These are phyloP conservation scores for Penicillium sp. DNA, from an alignment of 2,329 filamentous ascomycete species.

Conservation along the genomic window DNA sequence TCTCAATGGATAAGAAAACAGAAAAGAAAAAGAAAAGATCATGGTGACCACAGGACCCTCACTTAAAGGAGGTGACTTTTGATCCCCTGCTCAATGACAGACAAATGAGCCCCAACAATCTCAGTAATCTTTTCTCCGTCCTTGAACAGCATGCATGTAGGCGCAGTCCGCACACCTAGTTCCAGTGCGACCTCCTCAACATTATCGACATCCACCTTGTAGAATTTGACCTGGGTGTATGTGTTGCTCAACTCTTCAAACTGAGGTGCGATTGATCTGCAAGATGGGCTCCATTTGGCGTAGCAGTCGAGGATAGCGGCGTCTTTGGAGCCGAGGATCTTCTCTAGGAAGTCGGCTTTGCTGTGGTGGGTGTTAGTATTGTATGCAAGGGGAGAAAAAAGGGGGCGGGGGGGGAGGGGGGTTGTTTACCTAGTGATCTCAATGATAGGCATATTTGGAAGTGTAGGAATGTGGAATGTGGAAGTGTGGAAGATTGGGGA, in stretches of 20 bases:
- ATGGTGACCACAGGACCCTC: not conserved
- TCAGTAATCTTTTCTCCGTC: slow-evolving; percentile 3
- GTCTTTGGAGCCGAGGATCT: not conserved
- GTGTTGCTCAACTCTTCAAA: not conserved
- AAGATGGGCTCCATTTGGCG: slow-evolving; percentile 3
- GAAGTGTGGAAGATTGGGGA: not conserved
- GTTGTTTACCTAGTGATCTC: not conserved
- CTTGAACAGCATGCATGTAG: slow-evolving; percentile 9
- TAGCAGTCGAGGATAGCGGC: slow-evolving; percentile 2
- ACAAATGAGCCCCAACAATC: not conserved
- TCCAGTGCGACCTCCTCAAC: not conserved
- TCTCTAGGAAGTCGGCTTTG: slow-evolving; percentile 1
- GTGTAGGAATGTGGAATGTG: not conserved
- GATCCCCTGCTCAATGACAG: not conserved
- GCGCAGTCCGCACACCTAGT: slow-evolving; percentile 1
- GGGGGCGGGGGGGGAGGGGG: too few relatives aligned
- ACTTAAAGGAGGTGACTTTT: not conserved
- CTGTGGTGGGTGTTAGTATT: not conserved
- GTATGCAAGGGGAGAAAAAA: too few relatives aligned
- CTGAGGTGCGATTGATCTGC: slow-evolving; percentile 2
- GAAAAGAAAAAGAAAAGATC: not conserved
- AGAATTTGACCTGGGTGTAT: slow-evolving; percentile 6
- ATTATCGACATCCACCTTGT: slow-evolving; percentile 3
- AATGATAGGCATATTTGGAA: slow-evolving; percentile 3
- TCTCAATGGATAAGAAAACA: not conserved